phyloP scores from a whole-genome alignment of 805 yeast genomes.

The Maudiozyma bulderi region DNA sequence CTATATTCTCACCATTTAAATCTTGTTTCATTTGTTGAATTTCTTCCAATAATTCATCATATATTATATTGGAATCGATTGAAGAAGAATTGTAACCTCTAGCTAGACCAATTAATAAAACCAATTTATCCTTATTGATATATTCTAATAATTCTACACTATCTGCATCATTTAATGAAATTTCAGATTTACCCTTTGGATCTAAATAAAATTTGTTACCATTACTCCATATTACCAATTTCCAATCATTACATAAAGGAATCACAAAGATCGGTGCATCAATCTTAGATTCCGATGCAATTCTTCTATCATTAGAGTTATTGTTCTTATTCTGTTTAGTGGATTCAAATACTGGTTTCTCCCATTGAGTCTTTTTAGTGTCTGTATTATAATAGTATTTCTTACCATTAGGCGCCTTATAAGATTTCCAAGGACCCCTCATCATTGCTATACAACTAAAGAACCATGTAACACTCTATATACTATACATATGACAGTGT shows the following conservation, averaged over 20 bases:
- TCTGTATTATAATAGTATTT: slow-evolving; percentile 31
- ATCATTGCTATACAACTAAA: background rate
- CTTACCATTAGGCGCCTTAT: slow-evolving; percentile 30
- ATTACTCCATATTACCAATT: slow-evolving; percentile 31
- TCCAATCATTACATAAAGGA: slow-evolving; percentile 31
- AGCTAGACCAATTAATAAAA: slow-evolving; percentile 17
- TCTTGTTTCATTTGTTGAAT: slow-evolving; percentile 8
- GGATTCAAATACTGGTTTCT: slow-evolving; percentile 20
- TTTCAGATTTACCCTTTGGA: slow-evolving; percentile 15
- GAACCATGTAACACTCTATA: too few relatives aligned
- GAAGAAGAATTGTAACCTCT: slow-evolving; percentile 12
- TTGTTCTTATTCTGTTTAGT: slow-evolving; percentile 2
- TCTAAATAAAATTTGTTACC: slow-evolving; percentile 38
- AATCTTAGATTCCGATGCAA: background rate
- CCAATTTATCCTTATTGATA: slow-evolving; percentile 23
- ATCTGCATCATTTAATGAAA: slow-evolving; percentile 24
- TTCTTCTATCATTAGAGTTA: background rate
- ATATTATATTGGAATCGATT: slow-evolving; percentile 7
- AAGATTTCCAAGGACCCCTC: slow-evolving; percentile 29
- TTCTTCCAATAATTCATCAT: slow-evolving; percentile 12
- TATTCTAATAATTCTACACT: slow-evolving; percentile 20
- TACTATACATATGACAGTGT: too few relatives aligned
- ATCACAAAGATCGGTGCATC: slow-evolving; percentile 7
- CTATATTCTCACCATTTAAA: slow-evolving; percentile 3
- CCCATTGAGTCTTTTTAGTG: slow-evolving; percentile 33